A percentile compares a stretch with the other conserved stretches of the same genome.
Evolutionary conservation across 352 stramenopile genomes (phyloP).

Genomic region (Phytophthora brassicae): DNA sequence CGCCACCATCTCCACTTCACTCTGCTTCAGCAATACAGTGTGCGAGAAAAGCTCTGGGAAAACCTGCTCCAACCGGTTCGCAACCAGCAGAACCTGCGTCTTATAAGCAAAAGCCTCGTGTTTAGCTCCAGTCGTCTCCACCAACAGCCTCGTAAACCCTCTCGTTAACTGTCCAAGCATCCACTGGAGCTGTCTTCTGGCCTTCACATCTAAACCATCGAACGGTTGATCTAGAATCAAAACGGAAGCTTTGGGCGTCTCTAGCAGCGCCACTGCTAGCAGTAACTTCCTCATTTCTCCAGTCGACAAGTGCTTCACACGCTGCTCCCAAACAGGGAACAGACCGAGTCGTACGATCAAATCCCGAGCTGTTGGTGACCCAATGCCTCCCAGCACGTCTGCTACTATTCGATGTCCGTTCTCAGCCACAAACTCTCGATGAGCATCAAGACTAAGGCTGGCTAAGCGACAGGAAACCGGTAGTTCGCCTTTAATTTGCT

Average conservation of each 20-base stretch:
- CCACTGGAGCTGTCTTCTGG: constrained; percentile 74
- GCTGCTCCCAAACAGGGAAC: constrained; percentile 85
- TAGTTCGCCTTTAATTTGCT: constrained; percentile 26
- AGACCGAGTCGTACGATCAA: constrained; percentile 92
- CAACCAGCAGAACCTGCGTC: constrained; percentile 88
- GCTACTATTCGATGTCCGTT: constrained; percentile 58
- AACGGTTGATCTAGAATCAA: constrained; percentile 93
- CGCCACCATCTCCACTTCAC: constrained; percentile 37
- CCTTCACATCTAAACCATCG: constrained; percentile 90
- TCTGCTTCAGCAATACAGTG: constrained; percentile 48
- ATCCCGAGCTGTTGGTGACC: constrained; percentile 76
- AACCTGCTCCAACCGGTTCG: constrained; percentile 90
- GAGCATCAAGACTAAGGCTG: constrained; percentile 84
- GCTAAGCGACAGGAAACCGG: constrained; percentile 35
- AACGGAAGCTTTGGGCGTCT: constrained; percentile 66
- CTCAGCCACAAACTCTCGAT: constrained; percentile 72
- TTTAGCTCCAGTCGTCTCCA: constrained; percentile 79
- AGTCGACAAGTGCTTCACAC: constrained; percentile 87
- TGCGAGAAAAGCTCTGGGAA: constrained; percentile 78
- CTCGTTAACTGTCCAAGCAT: constrained; percentile 83
- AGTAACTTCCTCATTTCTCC: constrained; percentile 93
- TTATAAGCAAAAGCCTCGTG: constrained; percentile 82
- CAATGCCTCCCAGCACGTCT: constrained; percentile 70
- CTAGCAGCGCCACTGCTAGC: constrained; percentile 81
- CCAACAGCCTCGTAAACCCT: constrained; percentile 89